A percentile compares a stretch with the other conserved stretches of the same genome.
phyloP scores from a whole-genome alignment of 768 basidiomycete genomes.

The Boletus subparvulus region DNA sequence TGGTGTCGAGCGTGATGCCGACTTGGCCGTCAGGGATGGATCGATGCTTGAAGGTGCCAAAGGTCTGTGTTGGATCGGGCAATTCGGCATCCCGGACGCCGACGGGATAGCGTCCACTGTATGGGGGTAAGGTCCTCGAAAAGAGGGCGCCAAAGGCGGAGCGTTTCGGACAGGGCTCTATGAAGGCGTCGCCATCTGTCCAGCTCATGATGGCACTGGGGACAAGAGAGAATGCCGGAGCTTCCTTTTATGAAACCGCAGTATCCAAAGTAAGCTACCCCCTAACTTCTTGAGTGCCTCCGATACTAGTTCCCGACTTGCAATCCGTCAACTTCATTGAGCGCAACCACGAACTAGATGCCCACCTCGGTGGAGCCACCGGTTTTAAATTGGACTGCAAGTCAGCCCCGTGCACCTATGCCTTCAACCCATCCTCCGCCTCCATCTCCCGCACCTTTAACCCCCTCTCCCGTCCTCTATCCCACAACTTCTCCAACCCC shows the following conservation, averaged over 20 bases:
- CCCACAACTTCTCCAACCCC: conserved; percentile 26
- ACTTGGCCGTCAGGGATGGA: conserved; percentile 19
- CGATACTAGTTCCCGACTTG: too few species aligned
- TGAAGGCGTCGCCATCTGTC: background rate
- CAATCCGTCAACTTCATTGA: too few species aligned
- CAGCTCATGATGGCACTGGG: background rate
- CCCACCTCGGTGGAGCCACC: background rate
- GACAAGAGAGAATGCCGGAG: background rate
- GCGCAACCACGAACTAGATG: too few species aligned
- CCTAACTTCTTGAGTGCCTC: too few species aligned
- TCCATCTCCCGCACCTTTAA: background rate
- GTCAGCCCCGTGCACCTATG: too few species aligned
- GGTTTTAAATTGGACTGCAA: too few species aligned
- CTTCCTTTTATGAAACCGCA: background rate
- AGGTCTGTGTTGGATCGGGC: conserved; percentile 25
- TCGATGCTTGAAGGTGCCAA: conserved; percentile 29
- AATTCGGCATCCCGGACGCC: conserved; percentile 35
- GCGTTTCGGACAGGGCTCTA: background rate
- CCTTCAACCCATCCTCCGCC: conserved; percentile 1
- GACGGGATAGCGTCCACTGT: conserved; percentile 31
- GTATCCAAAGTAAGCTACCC: too few species aligned
- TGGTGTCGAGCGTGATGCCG: conserved; percentile 30
- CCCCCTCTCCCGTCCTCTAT: background rate
- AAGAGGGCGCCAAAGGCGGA: conserved; percentile 20
- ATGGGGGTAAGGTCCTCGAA: conserved; percentile 29